phyloP scores from a whole-genome alignment of 2,329 filamentous ascomycete species.

The Aureobasidium sp. region DNA sequence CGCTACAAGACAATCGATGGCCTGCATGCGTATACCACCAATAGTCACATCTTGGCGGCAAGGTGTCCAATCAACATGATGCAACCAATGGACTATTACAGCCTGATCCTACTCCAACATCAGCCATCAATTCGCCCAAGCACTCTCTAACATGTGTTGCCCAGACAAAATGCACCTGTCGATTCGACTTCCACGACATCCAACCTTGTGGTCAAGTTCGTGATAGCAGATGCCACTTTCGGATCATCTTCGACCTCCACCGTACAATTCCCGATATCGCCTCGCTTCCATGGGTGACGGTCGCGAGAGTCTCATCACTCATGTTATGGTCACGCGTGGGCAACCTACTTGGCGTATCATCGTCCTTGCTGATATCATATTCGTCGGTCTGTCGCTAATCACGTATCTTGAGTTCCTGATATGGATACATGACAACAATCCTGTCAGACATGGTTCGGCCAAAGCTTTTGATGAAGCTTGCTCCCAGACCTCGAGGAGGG shows the following conservation, averaged over 20 bases:
- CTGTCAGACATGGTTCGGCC: not conserved
- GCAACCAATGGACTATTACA: not conserved
- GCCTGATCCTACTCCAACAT: slow-evolving; percentile 1
- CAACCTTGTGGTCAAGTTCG: not conserved
- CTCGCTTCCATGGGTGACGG: not conserved
- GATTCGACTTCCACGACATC: not conserved
- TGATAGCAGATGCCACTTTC: not conserved
- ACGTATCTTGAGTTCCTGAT: not conserved
- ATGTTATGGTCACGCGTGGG: not conserved
- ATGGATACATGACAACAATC: not conserved
- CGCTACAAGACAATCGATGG: not conserved
- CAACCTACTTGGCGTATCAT: slow-evolving; percentile 1
- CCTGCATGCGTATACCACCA: not conserved
- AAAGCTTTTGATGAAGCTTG: not conserved
- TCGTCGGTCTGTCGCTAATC: not conserved
- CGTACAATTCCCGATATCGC: too few relatives aligned
- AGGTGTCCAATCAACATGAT: not conserved
- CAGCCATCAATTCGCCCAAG: not conserved
- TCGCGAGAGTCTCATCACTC: not conserved
- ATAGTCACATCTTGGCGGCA: not conserved
- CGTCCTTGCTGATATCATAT: not conserved
- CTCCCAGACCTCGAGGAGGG: not conserved
- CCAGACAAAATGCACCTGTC: not conserved
- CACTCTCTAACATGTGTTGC: not conserved
- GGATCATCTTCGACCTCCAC: not conserved